Evolutionary conservation across 495 filamentous ascomycete species (phyloP).

Genomic region (Margaritispora aquatica): DNA sequence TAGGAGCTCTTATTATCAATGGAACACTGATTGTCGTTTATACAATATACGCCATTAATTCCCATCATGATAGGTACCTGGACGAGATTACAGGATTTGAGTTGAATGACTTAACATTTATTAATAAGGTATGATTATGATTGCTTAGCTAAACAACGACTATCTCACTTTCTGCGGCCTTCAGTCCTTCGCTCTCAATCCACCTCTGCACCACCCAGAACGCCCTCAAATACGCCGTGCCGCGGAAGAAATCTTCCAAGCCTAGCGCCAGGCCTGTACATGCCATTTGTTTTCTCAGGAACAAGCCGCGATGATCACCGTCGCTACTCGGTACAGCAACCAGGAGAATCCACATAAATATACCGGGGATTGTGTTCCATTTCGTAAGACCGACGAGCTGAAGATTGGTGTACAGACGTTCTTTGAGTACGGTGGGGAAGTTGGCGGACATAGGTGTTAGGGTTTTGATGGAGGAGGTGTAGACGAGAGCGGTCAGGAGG

Average conservation of each 20-base stretch:
- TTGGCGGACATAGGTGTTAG: constrained; percentile 1
- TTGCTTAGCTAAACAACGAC: too few relatives aligned
- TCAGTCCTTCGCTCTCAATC: too few relatives aligned
- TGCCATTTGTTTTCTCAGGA: constrained; percentile 21
- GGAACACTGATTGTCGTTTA: too few relatives aligned
- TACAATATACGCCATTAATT: too few relatives aligned
- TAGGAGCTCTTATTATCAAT: too few relatives aligned
- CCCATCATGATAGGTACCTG: too few relatives aligned
- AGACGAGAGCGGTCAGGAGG: constrained; percentile 3
- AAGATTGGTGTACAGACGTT: background rate
- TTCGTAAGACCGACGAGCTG: background rate
- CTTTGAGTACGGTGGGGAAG: background rate
- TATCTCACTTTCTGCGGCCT: too few relatives aligned
- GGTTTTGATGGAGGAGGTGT: constrained; percentile 2
- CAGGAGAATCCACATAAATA: constrained; percentile 24
- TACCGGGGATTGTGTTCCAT: constrained; percentile 22
- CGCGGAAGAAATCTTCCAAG: constrained; percentile 19
- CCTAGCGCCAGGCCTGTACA: constrained; percentile 21
- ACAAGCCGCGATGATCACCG: constrained; percentile 13
- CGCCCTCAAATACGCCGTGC: constrained; percentile 19
- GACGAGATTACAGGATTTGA: too few relatives aligned
- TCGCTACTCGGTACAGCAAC: background rate
- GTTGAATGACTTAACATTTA: too few relatives aligned
- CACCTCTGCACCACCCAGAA: constrained; percentile 24
- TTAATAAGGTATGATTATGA: too few relatives aligned